These are phyloP conservation scores for Boletus rufocinnamomeus DNA, from an alignment of 768 basidiomycete species.

Conservation along the genomic window DNA sequence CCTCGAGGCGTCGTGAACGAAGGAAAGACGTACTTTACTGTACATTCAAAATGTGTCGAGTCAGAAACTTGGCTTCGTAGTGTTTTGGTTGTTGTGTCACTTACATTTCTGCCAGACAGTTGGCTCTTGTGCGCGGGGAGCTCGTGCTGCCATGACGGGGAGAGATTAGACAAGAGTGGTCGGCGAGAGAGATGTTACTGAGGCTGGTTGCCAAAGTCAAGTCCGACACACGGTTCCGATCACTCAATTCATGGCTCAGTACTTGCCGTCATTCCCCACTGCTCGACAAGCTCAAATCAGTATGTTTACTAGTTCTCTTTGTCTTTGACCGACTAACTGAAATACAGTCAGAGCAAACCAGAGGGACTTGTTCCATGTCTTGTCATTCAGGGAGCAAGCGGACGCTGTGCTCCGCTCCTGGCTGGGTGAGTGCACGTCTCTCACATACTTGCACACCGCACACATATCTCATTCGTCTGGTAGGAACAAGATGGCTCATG, in stretches of 20 bases:
- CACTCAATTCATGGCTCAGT: conserved; percentile 16
- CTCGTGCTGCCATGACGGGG: conserved; percentile 33
- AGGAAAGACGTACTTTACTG: conserved; percentile 59
- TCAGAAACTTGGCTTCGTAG: conserved; percentile 15
- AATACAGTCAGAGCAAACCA: conserved; percentile 79
- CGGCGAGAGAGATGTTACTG: background rate
- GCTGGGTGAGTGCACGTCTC: conserved; percentile 55
- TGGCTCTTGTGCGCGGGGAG: conserved; percentile 49
- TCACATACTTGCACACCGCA: conserved; percentile 1
- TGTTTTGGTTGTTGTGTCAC: conserved; percentile 19
- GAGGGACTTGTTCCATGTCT: conserved; percentile 76
- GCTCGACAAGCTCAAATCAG: conserved; percentile 89
- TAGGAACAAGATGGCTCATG: conserved; percentile 79
- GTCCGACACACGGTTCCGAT: conserved; percentile 7
- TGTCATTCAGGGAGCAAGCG: conserved; percentile 71
- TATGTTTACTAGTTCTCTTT: conserved; percentile 40
- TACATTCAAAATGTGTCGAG: background rate
- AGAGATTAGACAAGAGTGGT: background rate
- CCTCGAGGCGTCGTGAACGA: conserved; percentile 2
- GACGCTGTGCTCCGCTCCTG: conserved; percentile 75
- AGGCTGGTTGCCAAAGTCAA: background rate
- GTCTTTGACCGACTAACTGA: conserved; percentile 11
- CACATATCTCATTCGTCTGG: conserved; percentile 12
- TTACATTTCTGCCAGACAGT: conserved; percentile 78
- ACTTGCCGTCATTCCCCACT: conserved; percentile 57